These are phyloP conservation scores for Dalbergia oliveri DNA, from an alignment of 306 rosid species.

Conservation along the genomic window DNA sequence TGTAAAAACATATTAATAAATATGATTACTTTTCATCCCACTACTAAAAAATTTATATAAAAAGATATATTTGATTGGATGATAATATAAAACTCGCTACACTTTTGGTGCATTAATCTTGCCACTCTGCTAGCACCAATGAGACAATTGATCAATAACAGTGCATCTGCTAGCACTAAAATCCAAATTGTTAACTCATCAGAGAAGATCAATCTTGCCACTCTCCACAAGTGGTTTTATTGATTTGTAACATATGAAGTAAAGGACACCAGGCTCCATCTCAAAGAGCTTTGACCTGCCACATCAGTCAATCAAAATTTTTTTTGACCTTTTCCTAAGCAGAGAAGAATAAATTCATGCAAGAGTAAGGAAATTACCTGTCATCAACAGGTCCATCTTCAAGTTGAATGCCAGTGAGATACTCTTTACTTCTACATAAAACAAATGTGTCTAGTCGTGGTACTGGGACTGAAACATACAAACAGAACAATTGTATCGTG, in stretches of 20 bases:
- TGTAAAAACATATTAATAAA: no score
- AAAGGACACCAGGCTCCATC: slow-evolving; percentile 61
- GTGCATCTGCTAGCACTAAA: slow-evolving; percentile 14
- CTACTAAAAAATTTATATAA: no score
- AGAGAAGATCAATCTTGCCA: slow-evolving; percentile 74
- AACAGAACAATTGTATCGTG: slow-evolving; percentile 3
- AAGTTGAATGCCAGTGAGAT: slow-evolving; percentile 88
- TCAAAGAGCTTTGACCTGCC: slow-evolving; percentile 64
- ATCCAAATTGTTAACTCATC: slow-evolving; percentile 27
- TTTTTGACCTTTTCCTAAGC: background rate
- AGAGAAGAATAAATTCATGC: slow-evolving; percentile 12
- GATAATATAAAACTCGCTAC: no score
- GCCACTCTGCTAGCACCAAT: no score
- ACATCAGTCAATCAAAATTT: slow-evolving; percentile 18
- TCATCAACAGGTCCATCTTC: slow-evolving; percentile 79
- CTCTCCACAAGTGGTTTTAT: slow-evolving; percentile 82
- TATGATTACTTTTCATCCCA: no score
- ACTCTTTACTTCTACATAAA: slow-evolving; percentile 85
- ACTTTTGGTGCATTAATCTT: no score
- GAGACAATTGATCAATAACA: slow-evolving; percentile 22
- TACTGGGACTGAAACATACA: slow-evolving; percentile 70
- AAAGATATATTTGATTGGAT: no score
- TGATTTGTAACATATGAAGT: slow-evolving; percentile 88
- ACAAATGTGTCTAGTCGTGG: slow-evolving; percentile 81
- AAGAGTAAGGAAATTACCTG: slow-evolving; percentile 61